These are phyloP conservation scores for Gentiana straminea DNA, from an alignment of 257 asterid genomes.

Conservation along the genomic window DNA sequence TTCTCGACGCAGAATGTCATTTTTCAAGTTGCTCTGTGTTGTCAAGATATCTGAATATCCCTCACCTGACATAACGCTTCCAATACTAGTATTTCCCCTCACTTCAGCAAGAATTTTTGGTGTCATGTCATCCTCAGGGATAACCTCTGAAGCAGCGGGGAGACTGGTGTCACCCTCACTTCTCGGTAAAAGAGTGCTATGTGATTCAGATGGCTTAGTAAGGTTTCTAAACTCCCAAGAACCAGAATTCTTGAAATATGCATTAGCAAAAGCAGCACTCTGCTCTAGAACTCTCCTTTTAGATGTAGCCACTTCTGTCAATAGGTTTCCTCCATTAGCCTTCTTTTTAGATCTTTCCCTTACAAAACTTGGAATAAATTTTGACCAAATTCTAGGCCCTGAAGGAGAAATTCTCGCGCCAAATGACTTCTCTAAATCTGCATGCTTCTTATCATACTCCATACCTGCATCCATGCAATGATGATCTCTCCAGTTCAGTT, in stretches of 20 bases:
- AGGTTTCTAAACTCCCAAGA: constrained; percentile 24
- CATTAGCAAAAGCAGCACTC: constrained; percentile 79
- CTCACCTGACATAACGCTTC: constrained; percentile 6
- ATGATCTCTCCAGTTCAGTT: constrained; percentile 89
- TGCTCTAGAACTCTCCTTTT: constrained; percentile 74
- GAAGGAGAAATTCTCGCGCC: constrained; percentile 54
- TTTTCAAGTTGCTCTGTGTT: constrained; percentile 22
- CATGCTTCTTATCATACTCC: constrained; percentile 91
- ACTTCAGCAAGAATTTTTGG: constrained; percentile 13
- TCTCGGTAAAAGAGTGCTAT: constrained; percentile 17
- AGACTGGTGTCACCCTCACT: constrained; percentile 16
- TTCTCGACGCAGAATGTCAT: constrained; percentile 21
- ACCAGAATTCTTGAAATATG: constrained; percentile 37
- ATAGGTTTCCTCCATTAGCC: constrained; percentile 52
- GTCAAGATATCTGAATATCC: constrained; percentile 8
- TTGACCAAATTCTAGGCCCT: constrained; percentile 53
- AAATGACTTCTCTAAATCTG: constrained; percentile 92
- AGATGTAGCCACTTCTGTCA: constrained; percentile 38
- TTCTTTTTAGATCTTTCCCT: constrained; percentile 60
- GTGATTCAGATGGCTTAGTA: constrained; percentile 24
- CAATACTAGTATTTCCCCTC: constrained; percentile 14
- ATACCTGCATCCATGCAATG: constrained; percentile 95
- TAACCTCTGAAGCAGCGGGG: constrained; percentile 19
- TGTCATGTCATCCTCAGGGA: constrained; percentile 20
- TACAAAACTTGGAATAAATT: constrained; percentile 45